Evolutionary conservation across 2,329 filamentous ascomycete genomes (phyloP), one percentile per base, ranked within the genome.

Genomic region (Aurifilum marmelostoma): DNA sequence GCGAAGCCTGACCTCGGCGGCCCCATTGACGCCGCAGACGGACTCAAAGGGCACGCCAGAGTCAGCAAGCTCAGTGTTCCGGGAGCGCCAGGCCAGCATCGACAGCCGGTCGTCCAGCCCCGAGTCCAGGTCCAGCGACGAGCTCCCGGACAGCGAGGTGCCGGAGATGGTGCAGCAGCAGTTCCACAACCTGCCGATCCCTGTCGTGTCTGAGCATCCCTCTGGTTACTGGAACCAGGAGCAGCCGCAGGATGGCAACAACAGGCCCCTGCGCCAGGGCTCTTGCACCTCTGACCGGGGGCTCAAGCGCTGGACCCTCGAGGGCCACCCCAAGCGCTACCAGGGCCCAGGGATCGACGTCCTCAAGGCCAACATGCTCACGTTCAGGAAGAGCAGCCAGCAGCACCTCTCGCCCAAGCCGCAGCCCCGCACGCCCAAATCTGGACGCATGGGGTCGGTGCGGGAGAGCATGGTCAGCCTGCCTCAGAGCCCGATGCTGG

Each of bases 401-500:
- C 34, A 34, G 56, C 52, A 56, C 32, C 56, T 59, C 32, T 59
- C 29, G 6, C 56, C 56, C 32, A 34, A 34, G 16, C 39, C 63
- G 18, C 50, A 54, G 14, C 65, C 61, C 6, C 64, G 50, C 24
- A 65, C 63, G 9, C 41, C 65, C 54, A 70, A 66, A 65, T 69
- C 21, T 52, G 54, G 62, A 66, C 67, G 39, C 69, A 14, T 63
- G 71, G 47, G 71, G 27, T 39, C 70, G 29, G 72, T 72, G 67
- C 68, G 73, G 21, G 77, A 77, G 68, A 83, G 80, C 74, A 74
- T 78, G 58, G 76, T 76, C 65, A 85, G 84, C 74, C 76, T 85
- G 68, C 84, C 84, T 52, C 83, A 83, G 72, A 85, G 83, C 72
- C 84, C 85, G 61, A 83, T 85, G 82, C 74, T 83, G 61, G 82